Base-by-base conservation (phyloP, 2,329 filamentous ascomycete species). In the Trichoderma sp. region DNA sequence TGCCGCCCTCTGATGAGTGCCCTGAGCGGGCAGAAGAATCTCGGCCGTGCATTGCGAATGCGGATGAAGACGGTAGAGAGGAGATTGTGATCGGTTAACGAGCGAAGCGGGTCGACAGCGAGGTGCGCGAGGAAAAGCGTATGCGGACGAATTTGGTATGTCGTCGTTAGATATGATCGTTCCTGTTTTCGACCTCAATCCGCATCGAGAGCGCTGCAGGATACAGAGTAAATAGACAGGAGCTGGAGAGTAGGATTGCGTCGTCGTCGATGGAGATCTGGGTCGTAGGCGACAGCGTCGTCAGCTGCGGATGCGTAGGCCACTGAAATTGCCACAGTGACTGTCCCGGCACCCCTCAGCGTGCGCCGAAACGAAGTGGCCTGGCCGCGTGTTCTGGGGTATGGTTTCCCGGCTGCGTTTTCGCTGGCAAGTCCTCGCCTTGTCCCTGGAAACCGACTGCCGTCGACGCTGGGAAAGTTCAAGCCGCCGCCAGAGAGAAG, bases 31-130 rank as follows among this genome's bases (percentile, higher is more conserved):
- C 72, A 65, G 77, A 74, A 66, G 72, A 74, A 71, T 72, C 72
- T 72, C 74, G 76, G 70, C 76, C 76, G 70, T 76, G 77, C 78
- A 80, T 80, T 65, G 64, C 21, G 21, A 3, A 24, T 30, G 30
- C 75, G 67, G 43, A 12, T 45, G 30, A 44, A 21, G 43, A 39
- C 30, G 26, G 12, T 6, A 21, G 34, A 39, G 34, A 55, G 24
- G 47, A 24, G 28, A 51, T 52, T 43, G 7, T 17, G 7, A 12
- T 44, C 17, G 48, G 24, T 62, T 19, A 54, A 62, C 59, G 59
- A 54, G 48, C 34, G 59, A 62, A 55, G 59, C 50, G 59, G 59
- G 41, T 63, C 50, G 59, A 55, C 28, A 50, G 43, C 39, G 54
- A 58, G 24, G 14, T 43, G 52, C 34, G 34, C 28, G 54, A 30